These are phyloP conservation scores for Fibroporia radiculosa DNA, from an alignment of 768 basidiomycete genomes.

Conservation along the genomic window DNA sequence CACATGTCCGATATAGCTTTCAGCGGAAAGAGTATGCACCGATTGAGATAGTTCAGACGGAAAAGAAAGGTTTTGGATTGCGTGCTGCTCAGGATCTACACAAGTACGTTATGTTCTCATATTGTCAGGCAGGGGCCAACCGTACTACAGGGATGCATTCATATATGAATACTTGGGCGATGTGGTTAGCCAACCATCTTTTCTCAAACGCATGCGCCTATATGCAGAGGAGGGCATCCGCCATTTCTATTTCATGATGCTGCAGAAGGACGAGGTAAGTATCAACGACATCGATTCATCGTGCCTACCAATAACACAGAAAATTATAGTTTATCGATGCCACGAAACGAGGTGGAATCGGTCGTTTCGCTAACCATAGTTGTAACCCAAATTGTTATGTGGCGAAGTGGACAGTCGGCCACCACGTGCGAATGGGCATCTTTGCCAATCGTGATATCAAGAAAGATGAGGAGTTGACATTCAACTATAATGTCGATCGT, in stretches of 20 bases:
- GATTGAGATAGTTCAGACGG: constrained; percentile 87
- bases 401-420: constrained; percentile 93
- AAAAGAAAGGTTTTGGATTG: constrained; percentile 93
- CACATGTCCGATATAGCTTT: constrained; percentile 49
- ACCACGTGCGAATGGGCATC: constrained; percentile 92
- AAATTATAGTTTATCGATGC: constrained; percentile 87
- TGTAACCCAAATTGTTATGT: constrained; percentile 98
- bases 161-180: constrained; percentile 99
- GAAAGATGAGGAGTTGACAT: constrained; percentile 86
- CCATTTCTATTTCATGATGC: constrained; percentile 99
- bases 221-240: constrained; percentile 90
- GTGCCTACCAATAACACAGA: neutral
- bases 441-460: constrained; percentile 80
- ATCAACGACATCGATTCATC: neutral
- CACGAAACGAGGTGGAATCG: constrained; percentile 93
- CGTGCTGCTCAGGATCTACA: constrained; percentile 62
- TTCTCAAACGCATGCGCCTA: constrained; percentile 89
- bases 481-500: constrained; percentile 99
- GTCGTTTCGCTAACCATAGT: constrained; percentile 96
- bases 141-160: constrained; percentile 64
- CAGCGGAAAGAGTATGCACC: constrained; percentile 77
- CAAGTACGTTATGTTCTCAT: constrained; percentile 37
- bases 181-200: constrained; percentile 79
- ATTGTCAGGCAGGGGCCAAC: neutral
- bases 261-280: constrained; percentile 92